Base-by-base conservation (phyloP, 1,284 basidiomycete species). In the Ceratobasidium sp. region DNA sequence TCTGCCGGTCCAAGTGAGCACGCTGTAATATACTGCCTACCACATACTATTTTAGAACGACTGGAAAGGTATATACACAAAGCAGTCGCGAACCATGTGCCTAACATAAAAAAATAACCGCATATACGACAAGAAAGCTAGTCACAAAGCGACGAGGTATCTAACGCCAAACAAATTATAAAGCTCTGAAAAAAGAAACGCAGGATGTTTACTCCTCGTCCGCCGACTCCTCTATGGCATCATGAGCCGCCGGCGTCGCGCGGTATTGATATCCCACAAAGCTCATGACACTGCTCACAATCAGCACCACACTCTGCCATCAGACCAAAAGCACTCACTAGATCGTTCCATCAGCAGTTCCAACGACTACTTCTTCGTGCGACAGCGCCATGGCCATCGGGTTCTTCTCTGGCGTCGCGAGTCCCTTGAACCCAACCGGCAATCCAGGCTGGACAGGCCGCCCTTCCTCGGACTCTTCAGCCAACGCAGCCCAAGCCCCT, bases 361-460 rank as follows among this genome's bases (percentile, higher is more conserved):
- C 91, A 42, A 93, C 88, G 17, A 93, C 91, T 0, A 92, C 91
- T 76, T 92, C 90, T 76, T 93, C 91, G 73, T 92, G 91, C 72
- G 87, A 91, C 73, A 93, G 77, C 74, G 92, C 90, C 89, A 93
- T 92, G 69, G 88, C 89, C 91, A 93, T 93, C 13, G 91, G 91
- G 74, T 93, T 93, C 84, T 92, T 91, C 78, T 90, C 90, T 1
- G 91, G 91, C 20, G 85, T 89, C 35, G 91, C 89, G 32, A 93
- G 80, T 0, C 91, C 91, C 25, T 80, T 77, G 74, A 92, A 92
- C 75, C 88, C 90, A 35, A 75, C 73, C 0, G 89, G 89, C 20
- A 85, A 78, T 10, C 77, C 79, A 56, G 34, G 7, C 17, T 52
- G 25, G 2, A 75, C 75, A 10, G 78, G 79, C 27, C 76, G 71